Base-by-base conservation (phyloP, 192 early-diverging fungal genomes). In the Backusella circina region DNA sequence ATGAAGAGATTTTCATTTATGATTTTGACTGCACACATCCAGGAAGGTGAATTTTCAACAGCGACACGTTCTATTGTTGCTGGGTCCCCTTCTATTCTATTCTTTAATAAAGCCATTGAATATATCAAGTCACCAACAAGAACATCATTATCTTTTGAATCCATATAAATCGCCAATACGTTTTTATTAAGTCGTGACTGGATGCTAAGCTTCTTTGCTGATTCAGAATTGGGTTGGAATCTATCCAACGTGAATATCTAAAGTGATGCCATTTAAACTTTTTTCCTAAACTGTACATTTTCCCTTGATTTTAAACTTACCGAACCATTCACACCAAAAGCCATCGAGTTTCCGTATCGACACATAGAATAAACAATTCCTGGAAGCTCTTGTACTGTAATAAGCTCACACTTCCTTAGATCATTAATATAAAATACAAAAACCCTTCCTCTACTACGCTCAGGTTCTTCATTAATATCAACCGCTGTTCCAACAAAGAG, bases 111-210 rank as follows among this genome's bases (percentile, higher is more conserved):
- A 6, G 90, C 84, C 7, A 91, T 89, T 0, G 94, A 96, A 47
- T 90, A 86, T 85, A 97, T 88, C 47, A 97, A 31, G 80, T 99
- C 97, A 21, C 92, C 96, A 13, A 95, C 92, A 0, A 92, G 70
- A 30, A 98, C 77, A 31, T 86, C 86, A 68, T 96, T 90, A 26
- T 91, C 94, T 10, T 75, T 76, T 3, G 85, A 83, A 2, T 90
- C 85, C 36, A 96, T 28, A 18, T 80, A 83, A 6, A 94, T 65
- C 3, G 87, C 80, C 6, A 91, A 37, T 6, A 91, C 88, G 73
- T 91, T 88, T 23, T 89, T 87, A 71, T 85, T 86, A 2, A 64
- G 10, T 8, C 73, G 50, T 26, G 26, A 41, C 67, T 80, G 76
- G 67, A 82, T 61, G 81, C 23, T 74, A 79, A 50, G 84, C 8